A percentile compares a stretch with the other conserved stretches of the same genome.
Evolutionary conservation across 78 protist species (phyloP).

Genomic region (Dictyostelium purpureum): DNA sequence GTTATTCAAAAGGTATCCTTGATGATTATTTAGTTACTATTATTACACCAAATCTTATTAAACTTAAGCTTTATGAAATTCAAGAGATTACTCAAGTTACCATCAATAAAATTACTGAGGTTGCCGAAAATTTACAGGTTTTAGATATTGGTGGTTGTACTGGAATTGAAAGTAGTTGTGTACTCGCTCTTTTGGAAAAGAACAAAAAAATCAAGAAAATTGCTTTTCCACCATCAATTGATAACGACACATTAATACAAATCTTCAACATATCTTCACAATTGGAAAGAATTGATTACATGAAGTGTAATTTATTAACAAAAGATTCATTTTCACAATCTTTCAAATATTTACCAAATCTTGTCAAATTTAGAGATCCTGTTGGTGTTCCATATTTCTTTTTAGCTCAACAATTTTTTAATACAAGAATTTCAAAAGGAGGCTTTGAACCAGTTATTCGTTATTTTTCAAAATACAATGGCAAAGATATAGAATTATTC

Average conservation of each 20-base stretch:
- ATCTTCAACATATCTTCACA: background rate
- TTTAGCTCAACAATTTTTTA: background rate
- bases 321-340: background rate
- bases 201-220: background rate
- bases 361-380: background rate
- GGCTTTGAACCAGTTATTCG: background rate
- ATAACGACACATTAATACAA: background rate
- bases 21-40: background rate
- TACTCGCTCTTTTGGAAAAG: too few species aligned
- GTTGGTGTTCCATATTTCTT: conserved; percentile 18
- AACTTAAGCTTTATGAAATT: conserved; percentile 9
- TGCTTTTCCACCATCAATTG: background rate
- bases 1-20: background rate
- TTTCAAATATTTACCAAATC: background rate
- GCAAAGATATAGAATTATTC: background rate
- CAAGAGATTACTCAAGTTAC: background rate
- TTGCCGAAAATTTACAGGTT: background rate
- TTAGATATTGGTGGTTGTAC: conserved; percentile 39
- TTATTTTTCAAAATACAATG: background rate
- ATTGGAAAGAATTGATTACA: background rate
- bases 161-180: background rate
- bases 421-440: background rate
- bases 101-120: background rate
- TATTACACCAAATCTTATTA: background rate
- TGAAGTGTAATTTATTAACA: background rate